Percentiles rank a stretch among this genome's conserved stretches.
phyloP scores from a whole-genome alignment of 306 rosid genomes.

The Cucumis hystrix region DNA sequence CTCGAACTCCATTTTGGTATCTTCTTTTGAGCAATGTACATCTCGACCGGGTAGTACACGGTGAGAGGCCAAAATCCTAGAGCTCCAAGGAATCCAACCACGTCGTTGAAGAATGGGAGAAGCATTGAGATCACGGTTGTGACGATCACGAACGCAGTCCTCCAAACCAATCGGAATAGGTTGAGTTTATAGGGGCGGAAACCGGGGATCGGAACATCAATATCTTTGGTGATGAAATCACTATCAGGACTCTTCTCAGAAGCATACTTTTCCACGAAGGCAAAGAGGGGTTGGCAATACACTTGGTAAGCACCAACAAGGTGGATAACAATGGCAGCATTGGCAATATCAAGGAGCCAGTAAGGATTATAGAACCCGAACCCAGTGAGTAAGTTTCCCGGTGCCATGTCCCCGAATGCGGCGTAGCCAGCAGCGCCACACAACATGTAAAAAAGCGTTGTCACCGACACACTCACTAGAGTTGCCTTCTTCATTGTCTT shows the following conservation, averaged over 20 bases:
- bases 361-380: conserved; percentile 44
- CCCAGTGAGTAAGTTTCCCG: conserved; percentile 57
- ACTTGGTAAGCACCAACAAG: conserved; percentile 77
- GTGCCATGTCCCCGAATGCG: conserved; percentile 48
- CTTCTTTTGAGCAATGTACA: conserved; percentile 47
- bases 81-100: conserved; percentile 62
- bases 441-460: conserved; percentile 54
- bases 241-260: conserved; percentile 18
- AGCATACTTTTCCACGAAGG: conserved; percentile 29
- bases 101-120: conserved; percentile 59
- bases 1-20: conserved; percentile 52
- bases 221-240: conserved; percentile 27
- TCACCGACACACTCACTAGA: conserved; percentile 26
- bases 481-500: conserved; percentile 57
- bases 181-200: conserved; percentile 24
- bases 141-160: conserved; percentile 32
- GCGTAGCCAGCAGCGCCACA: conserved; percentile 67
- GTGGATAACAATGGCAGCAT: conserved; percentile 56
- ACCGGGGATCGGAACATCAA: conserved; percentile 24
- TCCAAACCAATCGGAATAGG: conserved; percentile 45
- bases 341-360: conserved; percentile 69
- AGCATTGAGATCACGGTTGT: conserved; percentile 45
- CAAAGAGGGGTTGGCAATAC: conserved; percentile 44
- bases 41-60: conserved; percentile 52
- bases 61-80: conserved; percentile 61